Base-by-base conservation (phyloP, 2,329 filamentous ascomycete genomes). In the Fusarium irregulare region DNA sequence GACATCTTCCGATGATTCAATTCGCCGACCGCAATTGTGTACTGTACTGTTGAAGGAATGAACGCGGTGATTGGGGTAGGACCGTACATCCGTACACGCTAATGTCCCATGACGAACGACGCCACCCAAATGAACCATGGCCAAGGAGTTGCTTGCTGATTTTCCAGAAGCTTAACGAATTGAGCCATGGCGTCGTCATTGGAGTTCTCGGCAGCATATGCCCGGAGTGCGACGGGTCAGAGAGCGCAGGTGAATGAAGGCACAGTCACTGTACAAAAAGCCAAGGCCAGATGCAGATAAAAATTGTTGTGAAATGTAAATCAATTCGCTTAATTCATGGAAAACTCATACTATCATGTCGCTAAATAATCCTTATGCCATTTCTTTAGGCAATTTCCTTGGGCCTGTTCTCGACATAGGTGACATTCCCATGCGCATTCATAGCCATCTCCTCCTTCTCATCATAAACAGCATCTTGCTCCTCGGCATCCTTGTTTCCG, bases 401-500 rank as follows among this genome's bases (percentile, higher is more conserved):
- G 6, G 56, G 27, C 25, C 16, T 63, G 58, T 63, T 56, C 11
- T 63, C 60, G 12, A 63, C 30, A n/a, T 63, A 63, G 7, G 54
- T 21, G 20, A 56, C 58, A 9, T 63, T 14, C 2, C 60, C 60
- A 9, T 63, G 58, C 7, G 13, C 10, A 3, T 48, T 42, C 58
- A 63, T 56, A 8, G 58, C 48, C 51, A 63, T 21, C 6, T 40
- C 44, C 18, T 63, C 58, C 42, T 63, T 63, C 48, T 63, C 60
- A 1, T 63, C 7, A 6, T 47, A 63, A 10, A 56, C 60, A 4
- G 60, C 60, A 63, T 63, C 60, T 21, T 63, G 60, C 23, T 63
- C 40, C 13, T 63, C 60, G 9, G 60, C 60, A 37, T 63, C 60
- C 10, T 51, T 60, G 60, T 63, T 63, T 23, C 60, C 60, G 8